Base-by-base conservation (phyloP, 2,329 filamentous ascomycete species). In the Ophiostoma australiae region DNA sequence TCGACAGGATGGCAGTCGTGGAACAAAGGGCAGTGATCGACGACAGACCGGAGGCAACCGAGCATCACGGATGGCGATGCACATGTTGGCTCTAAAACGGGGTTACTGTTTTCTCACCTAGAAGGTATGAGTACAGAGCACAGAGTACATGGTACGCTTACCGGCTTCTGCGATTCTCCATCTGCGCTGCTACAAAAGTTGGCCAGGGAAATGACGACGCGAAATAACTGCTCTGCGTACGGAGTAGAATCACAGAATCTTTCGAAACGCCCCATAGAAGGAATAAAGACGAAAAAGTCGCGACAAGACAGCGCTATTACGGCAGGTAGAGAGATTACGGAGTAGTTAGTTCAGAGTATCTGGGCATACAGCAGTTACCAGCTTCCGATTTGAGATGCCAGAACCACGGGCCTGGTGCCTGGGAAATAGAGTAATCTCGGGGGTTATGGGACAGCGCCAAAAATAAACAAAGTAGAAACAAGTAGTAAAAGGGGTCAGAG, bases 321-420 rank as follows among this genome's bases (percentile, higher is more conserved):
- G 55, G 55, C 55, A 61, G 52, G n/a, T n/a, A n/a, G 27, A 20
- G 55, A 17, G 55, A 61, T 55, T 31, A 31, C 27, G 27, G 27
- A 31, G 27, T 31, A 31, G 3, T 1, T 31, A 31, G 27, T 31
- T 31, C 27, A 48, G 66, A 61, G n/a, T n/a, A n/a, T n/a, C n/a
- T n/a, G n/a, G n/a, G n/a, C n/a, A n/a, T 41, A 44, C n/a, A 20
- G 37, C 35, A 31, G 20, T 44, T 37, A 15, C 44, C 68, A 48
- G 68, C 41, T 70, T 66, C 68, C 70, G 68, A 68, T 72, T 72
- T 20, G 48, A 72, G 69, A 69, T 70, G 71, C 71, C 71, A 68
- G 39, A 69, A 63, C 71, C 71, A 72, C 65, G 71, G 67, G 69
- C 61, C 23, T 72, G 71, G 69, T 41, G 31, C 68, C 35, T 66